phyloP scores from a whole-genome alignment of 805 yeast genomes.

The Saccharomycopsis sp. region DNA sequence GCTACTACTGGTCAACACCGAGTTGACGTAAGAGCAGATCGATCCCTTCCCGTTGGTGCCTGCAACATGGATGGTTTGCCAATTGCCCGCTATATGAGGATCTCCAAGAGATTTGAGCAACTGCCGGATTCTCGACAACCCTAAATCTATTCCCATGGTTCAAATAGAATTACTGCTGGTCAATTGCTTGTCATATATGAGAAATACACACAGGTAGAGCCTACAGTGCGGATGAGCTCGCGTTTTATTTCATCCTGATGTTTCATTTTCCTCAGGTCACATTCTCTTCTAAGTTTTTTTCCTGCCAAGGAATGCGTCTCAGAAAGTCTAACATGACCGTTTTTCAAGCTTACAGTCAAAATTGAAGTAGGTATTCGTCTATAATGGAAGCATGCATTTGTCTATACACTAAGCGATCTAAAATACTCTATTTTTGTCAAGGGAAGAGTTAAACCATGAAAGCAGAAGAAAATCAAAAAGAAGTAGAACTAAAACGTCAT shows the following conservation, averaged over 20 bases:
- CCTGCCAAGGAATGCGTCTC: background rate
- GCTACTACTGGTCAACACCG: slow-evolving; percentile 27
- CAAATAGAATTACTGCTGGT: too few relatives aligned
- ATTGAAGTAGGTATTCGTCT: background rate
- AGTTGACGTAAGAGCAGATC: slow-evolving; percentile 72
- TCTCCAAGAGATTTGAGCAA: slow-evolving; percentile 50
- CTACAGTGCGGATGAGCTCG: too few relatives aligned
- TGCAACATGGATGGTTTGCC: slow-evolving; percentile 79
- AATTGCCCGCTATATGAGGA: slow-evolving; percentile 48
- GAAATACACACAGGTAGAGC: too few relatives aligned
- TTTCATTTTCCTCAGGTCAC: background rate
- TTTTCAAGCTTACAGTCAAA: background rate
- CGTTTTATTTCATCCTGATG: too few relatives aligned
- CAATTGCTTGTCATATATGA: too few relatives aligned
- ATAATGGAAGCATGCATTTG: background rate
- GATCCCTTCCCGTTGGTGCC: slow-evolving; percentile 98
- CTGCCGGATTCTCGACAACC: slow-evolving; percentile 42
- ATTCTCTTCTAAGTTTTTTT: too few relatives aligned
- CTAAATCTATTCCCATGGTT: slow-evolving; percentile 53
- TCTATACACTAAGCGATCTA: background rate
- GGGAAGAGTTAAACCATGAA: background rate
- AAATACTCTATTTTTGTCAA: background rate
- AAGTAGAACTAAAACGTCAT: background rate
- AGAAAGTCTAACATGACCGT: background rate
- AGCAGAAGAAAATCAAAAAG: background rate